Conservation (phyloP, 1,284 basidiomycete genomes). For the Singerocomus rubriflavus region DNA sequence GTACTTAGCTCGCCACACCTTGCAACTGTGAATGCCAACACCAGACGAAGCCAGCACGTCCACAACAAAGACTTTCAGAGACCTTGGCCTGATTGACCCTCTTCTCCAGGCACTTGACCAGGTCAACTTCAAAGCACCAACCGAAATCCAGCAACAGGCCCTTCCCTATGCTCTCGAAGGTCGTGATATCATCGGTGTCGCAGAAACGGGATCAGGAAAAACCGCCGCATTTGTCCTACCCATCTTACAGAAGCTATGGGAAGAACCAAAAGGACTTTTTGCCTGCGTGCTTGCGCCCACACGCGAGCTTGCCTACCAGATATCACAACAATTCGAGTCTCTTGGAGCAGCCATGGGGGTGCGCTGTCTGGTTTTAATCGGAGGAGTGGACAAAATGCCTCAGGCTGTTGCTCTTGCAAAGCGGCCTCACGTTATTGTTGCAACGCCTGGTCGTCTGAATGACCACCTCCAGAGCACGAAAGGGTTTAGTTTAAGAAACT, state of each 20-base stretch:
- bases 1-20: background rate
- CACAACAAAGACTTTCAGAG: constrained; percentile 53
- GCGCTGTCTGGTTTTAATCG: constrained; percentile 88
- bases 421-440: constrained; percentile 93
- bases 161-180: constrained; percentile 90
- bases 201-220: constrained; percentile 97
- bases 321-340: constrained; percentile 93
- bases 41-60: constrained; percentile 64
- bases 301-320: constrained; percentile 98
- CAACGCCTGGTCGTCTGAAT: constrained; percentile 92
- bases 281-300: constrained; percentile 95
- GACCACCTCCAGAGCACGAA: constrained; percentile 99
- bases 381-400: constrained; percentile 92
- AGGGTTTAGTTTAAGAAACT: constrained; percentile 85
- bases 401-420: constrained; percentile 95
- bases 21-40: constrained; percentile 39
- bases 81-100: constrained; percentile 86
- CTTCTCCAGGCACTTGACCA: constrained; percentile 84
- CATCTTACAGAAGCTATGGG: constrained; percentile 96
- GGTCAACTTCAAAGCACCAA: constrained; percentile 84
- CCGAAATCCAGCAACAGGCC: constrained; percentile 88
- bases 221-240: constrained; percentile 97
- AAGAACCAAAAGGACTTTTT: constrained; percentile 91
- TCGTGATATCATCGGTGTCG: constrained; percentile 96
- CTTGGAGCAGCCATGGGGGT: constrained; percentile 94